Conservation (phyloP, 2,329 filamentous ascomycete species). For the Grosmannia huntii region DNA sequence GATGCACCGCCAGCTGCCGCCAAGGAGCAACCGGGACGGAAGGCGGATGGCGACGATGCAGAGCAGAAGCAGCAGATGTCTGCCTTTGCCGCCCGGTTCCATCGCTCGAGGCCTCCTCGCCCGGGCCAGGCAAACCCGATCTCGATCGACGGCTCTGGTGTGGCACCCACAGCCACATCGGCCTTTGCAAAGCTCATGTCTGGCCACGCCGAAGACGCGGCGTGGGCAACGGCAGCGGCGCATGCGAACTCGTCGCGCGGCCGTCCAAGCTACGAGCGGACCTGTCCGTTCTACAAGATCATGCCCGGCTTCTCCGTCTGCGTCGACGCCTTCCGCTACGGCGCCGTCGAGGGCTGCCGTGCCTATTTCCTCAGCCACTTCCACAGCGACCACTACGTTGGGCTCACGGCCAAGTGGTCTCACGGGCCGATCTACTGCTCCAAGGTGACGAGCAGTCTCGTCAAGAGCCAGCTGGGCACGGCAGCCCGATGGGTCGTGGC, state of each 20-base stretch:
- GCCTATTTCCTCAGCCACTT: constrained; percentile 98
- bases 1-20: not conserved
- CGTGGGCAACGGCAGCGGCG: constrained; percentile 79
- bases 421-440: constrained; percentile 97
- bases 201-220: constrained; percentile 74
- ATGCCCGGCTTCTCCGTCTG: constrained; percentile 86
- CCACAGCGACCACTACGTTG: constrained; percentile 94
- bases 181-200: constrained; percentile 94
- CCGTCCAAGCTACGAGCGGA: constrained; percentile 75
- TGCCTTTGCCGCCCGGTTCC: constrained; percentile 41
- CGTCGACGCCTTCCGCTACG: constrained; percentile 93
- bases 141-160: constrained; percentile 27
- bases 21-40: not conserved
- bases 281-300: constrained; percentile 97
- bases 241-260: constrained; percentile 66
- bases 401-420: constrained; percentile 73
- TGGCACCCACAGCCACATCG: constrained; percentile 34
- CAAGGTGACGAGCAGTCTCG: constrained; percentile 78
- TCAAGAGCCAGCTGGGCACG: constrained; percentile 74
- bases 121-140: constrained; percentile 77
- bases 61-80: constrained; percentile 24
- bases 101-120: constrained; percentile 55
- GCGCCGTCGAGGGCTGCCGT: constrained; percentile 78
- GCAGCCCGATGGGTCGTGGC: constrained; percentile 75
- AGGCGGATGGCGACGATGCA: constrained; percentile 3